A percentile compares a stretch with the other conserved stretches of the same genome.
Evolutionary conservation across 441 rosid species (phyloP).

Genomic region (Gossypium aridum): DNA sequence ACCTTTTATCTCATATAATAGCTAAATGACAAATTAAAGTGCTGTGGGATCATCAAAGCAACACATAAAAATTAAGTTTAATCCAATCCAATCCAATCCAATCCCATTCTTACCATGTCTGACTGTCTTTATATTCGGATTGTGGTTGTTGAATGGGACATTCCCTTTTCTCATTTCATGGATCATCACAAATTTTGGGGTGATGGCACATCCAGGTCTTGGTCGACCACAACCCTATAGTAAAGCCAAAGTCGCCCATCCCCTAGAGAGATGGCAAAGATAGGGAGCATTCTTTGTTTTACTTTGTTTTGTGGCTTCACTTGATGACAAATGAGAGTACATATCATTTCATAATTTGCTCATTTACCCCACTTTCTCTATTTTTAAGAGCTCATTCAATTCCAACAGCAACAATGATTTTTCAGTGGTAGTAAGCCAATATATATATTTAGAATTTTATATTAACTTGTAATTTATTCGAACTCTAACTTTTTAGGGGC

Average conservation of each 20-base stretch:
- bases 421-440: too few species aligned
- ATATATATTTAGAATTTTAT: too few species aligned
- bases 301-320: background rate
- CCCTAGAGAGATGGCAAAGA: background rate
- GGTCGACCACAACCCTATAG: background rate
- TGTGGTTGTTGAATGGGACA: conserved; percentile 11
- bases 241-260: conserved; percentile 6
- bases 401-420: too few species aligned
- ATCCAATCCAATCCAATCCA: too few species aligned
- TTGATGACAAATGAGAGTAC: background rate
- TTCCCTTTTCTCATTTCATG: background rate
- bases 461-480: too few species aligned
- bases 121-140: too few species aligned
- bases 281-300: background rate
- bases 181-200: too few species aligned
- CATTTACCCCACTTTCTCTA: too few species aligned
- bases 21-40: conserved; percentile 13
- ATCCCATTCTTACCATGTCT: too few species aligned
- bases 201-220: background rate
- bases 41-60: conserved; percentile 1
- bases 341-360: too few species aligned
- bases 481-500: too few species aligned
- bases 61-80: background rate
- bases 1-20: conserved; percentile 10
- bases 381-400: too few species aligned